phyloP scores from a whole-genome alignment of 129 eudicot species.

The Chrysanthemum lavandulifolium region DNA sequence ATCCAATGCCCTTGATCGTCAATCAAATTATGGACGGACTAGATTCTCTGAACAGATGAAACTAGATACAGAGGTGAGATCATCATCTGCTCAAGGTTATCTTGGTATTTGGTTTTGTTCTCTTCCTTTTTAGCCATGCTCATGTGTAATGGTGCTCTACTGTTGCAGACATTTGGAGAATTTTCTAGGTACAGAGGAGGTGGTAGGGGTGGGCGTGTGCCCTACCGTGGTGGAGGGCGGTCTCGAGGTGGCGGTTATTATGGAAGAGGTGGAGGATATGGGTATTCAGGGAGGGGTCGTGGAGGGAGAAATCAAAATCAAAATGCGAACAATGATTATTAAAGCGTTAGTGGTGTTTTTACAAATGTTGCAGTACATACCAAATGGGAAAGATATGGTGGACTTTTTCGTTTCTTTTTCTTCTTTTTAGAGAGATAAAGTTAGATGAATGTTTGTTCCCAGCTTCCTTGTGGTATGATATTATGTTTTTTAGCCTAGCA shows the following conservation, averaged over 20 bases:
- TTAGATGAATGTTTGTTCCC: constrained; percentile 12
- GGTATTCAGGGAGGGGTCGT: constrained; percentile 81
- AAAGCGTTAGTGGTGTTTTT: constrained; percentile 8
- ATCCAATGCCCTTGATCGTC: constrained; percentile 56
- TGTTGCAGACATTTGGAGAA: constrained; percentile 90
- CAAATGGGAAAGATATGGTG: constrained; percentile 21
- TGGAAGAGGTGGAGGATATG: constrained; percentile 48
- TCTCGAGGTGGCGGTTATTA: constrained; percentile 44
- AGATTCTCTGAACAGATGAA: constrained; percentile 89
- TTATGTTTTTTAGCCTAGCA: background rate
- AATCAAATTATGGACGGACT: constrained; percentile 64
- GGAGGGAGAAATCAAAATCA: constrained; percentile 45
- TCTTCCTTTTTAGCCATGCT: background rate
- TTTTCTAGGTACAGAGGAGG: constrained; percentile 82
- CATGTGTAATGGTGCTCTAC: background rate
- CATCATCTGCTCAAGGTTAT: background rate
- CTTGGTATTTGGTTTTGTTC: background rate
- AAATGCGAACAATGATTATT: constrained; percentile 20
- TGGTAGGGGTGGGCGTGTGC: constrained; percentile 78
- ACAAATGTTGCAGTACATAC: constrained; percentile 19
- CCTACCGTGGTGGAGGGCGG: constrained; percentile 60
- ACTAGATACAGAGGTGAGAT: constrained; percentile 80
- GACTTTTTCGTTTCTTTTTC: background rate
- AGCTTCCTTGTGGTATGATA: constrained; percentile 19
- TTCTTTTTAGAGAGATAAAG: constrained; percentile 1